Evolutionary conservation across 192 early-diverging fungal species (phyloP).

Genomic region (Coemansia sp.): DNA sequence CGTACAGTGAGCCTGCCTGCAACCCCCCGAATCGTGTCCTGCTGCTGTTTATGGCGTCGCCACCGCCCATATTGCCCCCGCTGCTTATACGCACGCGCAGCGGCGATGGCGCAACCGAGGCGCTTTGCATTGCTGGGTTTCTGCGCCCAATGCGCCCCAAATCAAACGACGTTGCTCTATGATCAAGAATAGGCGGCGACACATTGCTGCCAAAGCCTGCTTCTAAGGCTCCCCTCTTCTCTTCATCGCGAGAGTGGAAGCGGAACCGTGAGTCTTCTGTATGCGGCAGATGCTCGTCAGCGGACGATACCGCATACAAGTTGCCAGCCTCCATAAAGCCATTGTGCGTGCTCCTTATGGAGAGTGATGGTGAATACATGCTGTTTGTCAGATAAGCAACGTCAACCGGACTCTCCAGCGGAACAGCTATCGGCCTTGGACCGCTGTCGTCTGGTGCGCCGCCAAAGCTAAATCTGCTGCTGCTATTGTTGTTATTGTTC

Average conservation of each 20-base stretch:
- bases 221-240: not conserved
- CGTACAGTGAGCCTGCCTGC: conserved; percentile 1
- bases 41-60: not conserved
- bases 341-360: conserved; percentile 20
- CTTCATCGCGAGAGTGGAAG: not conserved
- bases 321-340: conserved; percentile 5
- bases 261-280: not conserved
- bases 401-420: conserved; percentile 33
- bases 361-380: conserved; percentile 26
- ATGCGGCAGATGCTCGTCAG: conserved; percentile 14
- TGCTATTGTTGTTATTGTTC: not conserved
- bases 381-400: conserved; percentile 28
- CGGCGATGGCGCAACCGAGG: not conserved
- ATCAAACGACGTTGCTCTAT: conserved; percentile 52
- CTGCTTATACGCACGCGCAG: conserved; percentile 1
- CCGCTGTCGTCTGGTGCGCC: not conserved
- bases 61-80: not conserved
- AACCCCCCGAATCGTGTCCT: too few relatives aligned
- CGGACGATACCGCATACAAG: conserved; percentile 33
- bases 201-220: not conserved
- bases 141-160: conserved; percentile 32
- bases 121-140: not conserved
- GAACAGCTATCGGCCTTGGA: not conserved
- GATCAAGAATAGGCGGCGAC: conserved; percentile 21
- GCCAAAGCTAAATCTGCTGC: not conserved